Percentiles rank a stretch among this genome's conserved stretches.
These are phyloP conservation scores for Golubevia pallescens DNA, from an alignment of 1,284 basidiomycete genomes.

Conservation along the genomic window DNA sequence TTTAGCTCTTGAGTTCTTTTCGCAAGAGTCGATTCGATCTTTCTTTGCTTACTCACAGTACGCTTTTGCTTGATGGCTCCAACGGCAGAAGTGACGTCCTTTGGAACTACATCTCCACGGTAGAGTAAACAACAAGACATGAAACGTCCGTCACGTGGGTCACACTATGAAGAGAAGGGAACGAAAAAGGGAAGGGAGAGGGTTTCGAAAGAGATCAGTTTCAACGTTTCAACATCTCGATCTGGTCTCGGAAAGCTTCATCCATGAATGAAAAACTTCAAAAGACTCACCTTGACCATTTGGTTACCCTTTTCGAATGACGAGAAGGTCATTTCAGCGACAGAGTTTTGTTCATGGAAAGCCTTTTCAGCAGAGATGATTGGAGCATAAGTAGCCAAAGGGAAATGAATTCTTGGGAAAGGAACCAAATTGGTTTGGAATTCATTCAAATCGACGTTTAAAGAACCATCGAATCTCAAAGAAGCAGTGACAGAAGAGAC, in stretches of 20 bases:
- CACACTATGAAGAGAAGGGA: conserved; percentile 75
- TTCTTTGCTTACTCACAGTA: conserved; percentile 15
- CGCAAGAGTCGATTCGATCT: conserved; percentile 4
- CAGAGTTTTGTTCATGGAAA: conserved; percentile 63
- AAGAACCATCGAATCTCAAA: conserved; percentile 63
- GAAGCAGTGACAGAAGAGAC: conserved; percentile 64
- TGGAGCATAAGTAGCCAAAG: conserved; percentile 59
- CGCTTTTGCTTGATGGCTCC: conserved; percentile 84
- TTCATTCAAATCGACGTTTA: conserved; percentile 65
- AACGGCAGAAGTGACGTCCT: conserved; percentile 93
- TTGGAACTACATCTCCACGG: conserved; percentile 96
- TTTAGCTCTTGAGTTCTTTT: conserved; percentile 2
- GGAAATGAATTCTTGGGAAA: conserved; percentile 65
- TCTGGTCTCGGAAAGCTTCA: too few relatives aligned
- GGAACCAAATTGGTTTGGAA: conserved; percentile 65
- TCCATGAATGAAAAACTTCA: too few relatives aligned
- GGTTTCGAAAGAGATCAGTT: too few relatives aligned
- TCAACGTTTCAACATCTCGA: too few relatives aligned
- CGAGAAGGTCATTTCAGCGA: conserved; percentile 63
- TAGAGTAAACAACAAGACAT: conserved; percentile 71
- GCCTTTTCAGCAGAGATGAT: conserved; percentile 63
- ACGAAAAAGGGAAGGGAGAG: not conserved
- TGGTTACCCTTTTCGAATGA: conserved; percentile 64
- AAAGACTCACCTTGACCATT: conserved; percentile 45
- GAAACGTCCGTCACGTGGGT: conserved; percentile 75